Conservation (phyloP, 2,329 filamentous ascomycete species). For the Lasiodiplodia sp. region DNA sequence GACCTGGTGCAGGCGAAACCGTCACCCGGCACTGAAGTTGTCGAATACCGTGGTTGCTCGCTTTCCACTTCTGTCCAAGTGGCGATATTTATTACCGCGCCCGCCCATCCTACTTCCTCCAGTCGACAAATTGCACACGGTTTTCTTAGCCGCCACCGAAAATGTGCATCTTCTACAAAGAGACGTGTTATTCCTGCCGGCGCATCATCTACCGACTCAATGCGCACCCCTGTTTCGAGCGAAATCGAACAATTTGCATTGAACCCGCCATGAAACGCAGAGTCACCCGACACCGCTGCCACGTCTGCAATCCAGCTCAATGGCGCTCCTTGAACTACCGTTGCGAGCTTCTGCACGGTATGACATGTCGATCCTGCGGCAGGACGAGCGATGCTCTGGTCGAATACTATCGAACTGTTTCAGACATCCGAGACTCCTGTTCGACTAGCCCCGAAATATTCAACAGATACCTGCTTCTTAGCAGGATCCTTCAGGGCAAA, state of each 20-base stretch:
- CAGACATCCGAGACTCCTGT: neutral
- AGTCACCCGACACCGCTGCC: neutral
- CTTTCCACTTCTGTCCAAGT: too few relatives aligned
- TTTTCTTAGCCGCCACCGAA: too few relatives aligned
- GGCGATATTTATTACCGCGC: too few relatives aligned
- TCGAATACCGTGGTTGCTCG: too few relatives aligned
- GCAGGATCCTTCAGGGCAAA: too few relatives aligned
- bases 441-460: neutral
- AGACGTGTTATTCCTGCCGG: neutral
- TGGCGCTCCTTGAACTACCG: neutral
- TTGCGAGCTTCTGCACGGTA: neutral
- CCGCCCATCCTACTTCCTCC: too few relatives aligned
- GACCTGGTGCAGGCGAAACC: too few relatives aligned
- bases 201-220: neutral
- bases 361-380: conserved; percentile 2
- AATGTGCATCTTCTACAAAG: neutral
- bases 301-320: neutral
- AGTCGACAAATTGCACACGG: too few relatives aligned
- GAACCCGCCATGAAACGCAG: neutral
- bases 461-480: too few relatives aligned
- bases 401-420: neutral
- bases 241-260: neutral
- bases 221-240: too few relatives aligned
- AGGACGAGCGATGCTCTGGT: neutral
- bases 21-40: too few relatives aligned